Evolutionary conservation across 106 monocot genomes (phyloP), one percentile per base, ranked within the genome.

Genomic region (Allium sativum): DNA sequence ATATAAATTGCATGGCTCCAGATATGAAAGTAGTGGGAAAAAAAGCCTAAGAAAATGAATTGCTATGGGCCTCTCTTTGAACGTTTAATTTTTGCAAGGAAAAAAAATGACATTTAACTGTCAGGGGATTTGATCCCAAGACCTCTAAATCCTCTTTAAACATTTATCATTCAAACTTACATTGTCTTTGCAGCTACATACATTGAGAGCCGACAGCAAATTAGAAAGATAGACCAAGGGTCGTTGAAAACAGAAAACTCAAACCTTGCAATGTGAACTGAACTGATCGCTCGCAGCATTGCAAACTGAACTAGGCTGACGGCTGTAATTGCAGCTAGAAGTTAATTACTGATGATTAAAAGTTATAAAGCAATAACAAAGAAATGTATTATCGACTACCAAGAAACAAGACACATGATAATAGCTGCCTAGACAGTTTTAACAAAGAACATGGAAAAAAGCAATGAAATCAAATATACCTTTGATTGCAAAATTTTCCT

Each of bases 401-500:
- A 62, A n/a, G n/a, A n/a, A n/a, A 62, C 42, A 47, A 48, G 48
- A 19, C 12, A n/a, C 17, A 14, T 21, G 21, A 12, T 9, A 46
- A 19, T 47, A 1, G 46, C 59, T 13, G 18, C 14, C 21, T 47
- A 10, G 16, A 43, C 45, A 13, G 47, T 48, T 21, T 42, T 16
- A 16, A 53, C 10, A 14, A 65, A 10, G 65, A 62, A n/a, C 12
- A 40, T 12, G 41, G 40, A 31, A 59, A 40, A 12, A 13, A 52
- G 44, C 2, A 21, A 15, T 14, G 54, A 68, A 18, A 22, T 3
- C 21, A 16, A 45, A 57, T 22, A 1, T 60, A 78, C 77, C 73
- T 76, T 76, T 18, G 47, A n/a, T 57, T 75, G 60, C 12, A 76
- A 60, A 22, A 71, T 43, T 65, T 82, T 84, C 72, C 62, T 81